A percentile compares a stretch with the other conserved stretches of the same genome.
phyloP scores from a whole-genome alignment of 345 rosid species.

The Bruguiera gymnorhiza region DNA sequence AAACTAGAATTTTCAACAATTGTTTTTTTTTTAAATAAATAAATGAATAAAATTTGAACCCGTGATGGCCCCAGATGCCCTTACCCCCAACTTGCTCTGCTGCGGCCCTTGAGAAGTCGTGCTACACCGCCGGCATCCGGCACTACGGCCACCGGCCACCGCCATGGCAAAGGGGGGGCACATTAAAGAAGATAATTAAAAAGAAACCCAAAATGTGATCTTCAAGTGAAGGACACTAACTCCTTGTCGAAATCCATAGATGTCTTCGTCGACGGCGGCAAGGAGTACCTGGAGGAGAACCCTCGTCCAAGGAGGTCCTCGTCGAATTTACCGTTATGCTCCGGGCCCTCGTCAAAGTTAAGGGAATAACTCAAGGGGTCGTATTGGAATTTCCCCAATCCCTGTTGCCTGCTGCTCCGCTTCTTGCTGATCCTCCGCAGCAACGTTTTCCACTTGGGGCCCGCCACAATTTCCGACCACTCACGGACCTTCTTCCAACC shows the following conservation, averaged over 20 bases:
- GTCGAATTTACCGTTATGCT: background rate
- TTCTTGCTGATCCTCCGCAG: conserved; percentile 29
- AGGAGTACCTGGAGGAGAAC: conserved; percentile 46
- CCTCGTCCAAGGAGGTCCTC: conserved; percentile 31
- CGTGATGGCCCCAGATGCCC: no score
- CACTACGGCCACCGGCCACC: no score
- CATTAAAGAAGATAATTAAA: no score
- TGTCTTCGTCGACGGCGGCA: conserved; percentile 38
- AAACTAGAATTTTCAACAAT: no score
- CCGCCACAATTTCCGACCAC: conserved; percentile 51
- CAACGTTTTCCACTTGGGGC: conserved; percentile 54
- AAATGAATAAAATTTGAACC: no score
- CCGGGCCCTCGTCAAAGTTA: background rate
- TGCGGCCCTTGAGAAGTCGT: no score
- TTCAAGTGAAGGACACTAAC: conserved; percentile 14
- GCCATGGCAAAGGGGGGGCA: no score
- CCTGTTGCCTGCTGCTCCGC: background rate
- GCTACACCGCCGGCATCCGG: no score
- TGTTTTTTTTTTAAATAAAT: no score
- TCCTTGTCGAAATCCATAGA: conserved; percentile 38
- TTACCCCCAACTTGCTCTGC: no score
- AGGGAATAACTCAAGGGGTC: background rate
- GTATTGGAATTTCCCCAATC: background rate
- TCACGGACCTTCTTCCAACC: conserved; percentile 50
- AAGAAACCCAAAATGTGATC: background rate